Base-by-base conservation (phyloP, 768 basidiomycete species). In the Strobilomyces dryophilus region DNA sequence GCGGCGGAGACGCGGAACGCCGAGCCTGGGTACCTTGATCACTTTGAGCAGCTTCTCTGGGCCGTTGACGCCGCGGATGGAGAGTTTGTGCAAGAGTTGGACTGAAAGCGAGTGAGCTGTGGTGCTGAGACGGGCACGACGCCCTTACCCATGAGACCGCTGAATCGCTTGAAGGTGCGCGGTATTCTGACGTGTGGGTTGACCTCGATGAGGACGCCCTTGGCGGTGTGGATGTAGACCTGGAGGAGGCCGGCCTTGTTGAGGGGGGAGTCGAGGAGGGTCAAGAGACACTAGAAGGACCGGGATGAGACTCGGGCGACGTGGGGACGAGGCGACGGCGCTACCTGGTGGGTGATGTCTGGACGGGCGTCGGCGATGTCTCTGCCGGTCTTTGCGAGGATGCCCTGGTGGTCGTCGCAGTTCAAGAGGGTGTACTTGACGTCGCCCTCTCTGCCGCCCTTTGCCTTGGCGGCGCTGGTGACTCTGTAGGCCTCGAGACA, bases 301-400 rank as follows among this genome's bases (percentile, higher is more conserved):
- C 35, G 8, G 39, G 17, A 40, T 59, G n/a, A 53, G 60, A 54
- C 36, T n/a, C n/a, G n/a, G n/a, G n/a, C n/a, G n/a, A n/a, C n/a
- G n/a, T n/a, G 8, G 39, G 3, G 4, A n/a, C 9, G 1, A 7
- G 49, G 34, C 8, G 8, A 37, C n/a, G 27, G 49, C 29, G 43
- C 31, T 53, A 92, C 94, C 82, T 98, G 97, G 68, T 99, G 97
- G 0, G 97, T 98, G 64, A 98, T 98, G 73, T 98, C 97, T 2
- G 97, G 97, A 58, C 97, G 77, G n/a, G 97, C 97, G 73, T 98
- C 95, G 15, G 97, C 97, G 56, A 98, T 98, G 72, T 99, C 97
- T 66, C 95, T 81, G 15, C 94, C 93, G 0, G 93, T 97, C 72
- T 97, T 98, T 5, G 97, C 95, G 56, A 99, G 77, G 61, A 99